These are phyloP conservation scores for Nicotiana otophora DNA, from an alignment of 257 asterid genomes.

Conservation along the genomic window DNA sequence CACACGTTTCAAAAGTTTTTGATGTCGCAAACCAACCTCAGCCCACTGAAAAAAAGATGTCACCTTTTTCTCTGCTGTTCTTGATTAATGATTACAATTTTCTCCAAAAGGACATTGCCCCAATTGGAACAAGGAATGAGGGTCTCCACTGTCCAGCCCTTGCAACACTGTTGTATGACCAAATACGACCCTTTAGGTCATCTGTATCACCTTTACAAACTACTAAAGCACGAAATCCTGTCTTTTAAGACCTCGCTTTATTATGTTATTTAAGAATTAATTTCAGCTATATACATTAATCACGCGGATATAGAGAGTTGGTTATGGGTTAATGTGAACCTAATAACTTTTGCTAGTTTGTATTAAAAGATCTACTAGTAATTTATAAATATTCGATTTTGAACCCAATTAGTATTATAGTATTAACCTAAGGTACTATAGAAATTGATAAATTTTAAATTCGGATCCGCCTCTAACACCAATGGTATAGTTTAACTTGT, in stretches of 20 bases:
- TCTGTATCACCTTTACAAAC: conserved; percentile 4
- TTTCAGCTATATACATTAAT: no score
- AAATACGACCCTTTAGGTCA: neutral
- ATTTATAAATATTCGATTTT: neutral
- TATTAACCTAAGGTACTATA: neutral
- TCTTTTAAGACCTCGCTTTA: neutral
- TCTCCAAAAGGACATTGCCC: neutral
- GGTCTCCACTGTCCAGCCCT: neutral
- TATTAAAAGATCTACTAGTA: neutral
- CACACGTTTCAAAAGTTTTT: neutral
- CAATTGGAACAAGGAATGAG: neutral
- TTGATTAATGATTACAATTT: neutral
- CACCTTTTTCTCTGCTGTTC: neutral
- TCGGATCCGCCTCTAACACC: fast-evolving
- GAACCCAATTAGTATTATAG: neutral
- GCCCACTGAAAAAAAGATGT: neutral
- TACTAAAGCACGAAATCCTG: neutral
- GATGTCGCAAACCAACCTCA: neutral
- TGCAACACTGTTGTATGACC: neutral
- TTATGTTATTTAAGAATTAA: neutral
- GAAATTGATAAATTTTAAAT: neutral
- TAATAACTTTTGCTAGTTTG: neutral
- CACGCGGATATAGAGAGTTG: no score
- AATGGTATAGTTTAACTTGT: no score
- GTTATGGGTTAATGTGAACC: neutral